Percentiles rank a stretch among this genome's conserved stretches.
phyloP scores from a whole-genome alignment of 345 rosid species.

The Bretschneidera sinensis region DNA sequence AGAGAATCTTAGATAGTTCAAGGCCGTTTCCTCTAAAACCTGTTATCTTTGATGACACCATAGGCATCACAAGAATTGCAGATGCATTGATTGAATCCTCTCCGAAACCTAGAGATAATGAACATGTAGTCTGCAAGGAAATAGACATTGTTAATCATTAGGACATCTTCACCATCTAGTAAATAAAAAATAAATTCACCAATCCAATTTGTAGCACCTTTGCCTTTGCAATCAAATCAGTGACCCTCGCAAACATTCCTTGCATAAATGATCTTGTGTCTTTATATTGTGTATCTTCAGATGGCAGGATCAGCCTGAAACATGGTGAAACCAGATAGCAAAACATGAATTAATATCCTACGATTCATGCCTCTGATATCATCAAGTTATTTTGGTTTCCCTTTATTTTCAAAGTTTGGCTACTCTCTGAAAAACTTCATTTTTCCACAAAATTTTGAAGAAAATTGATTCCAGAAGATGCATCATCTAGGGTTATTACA shows the following conservation, averaged over 20 bases:
- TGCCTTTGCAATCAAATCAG: conserved; percentile 58
- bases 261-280: conserved; percentile 57
- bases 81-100: conserved; percentile 97
- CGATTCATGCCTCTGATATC: no score
- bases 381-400: not conserved
- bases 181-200: not conserved
- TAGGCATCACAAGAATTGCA: conserved; percentile 92
- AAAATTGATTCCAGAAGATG: no score
- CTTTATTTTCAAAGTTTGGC: not conserved
- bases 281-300: conserved; percentile 51
- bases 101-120: conserved; percentile 63
- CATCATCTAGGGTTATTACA: not conserved
- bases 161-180: not conserved
- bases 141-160: not conserved
- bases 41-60: conserved; percentile 90
- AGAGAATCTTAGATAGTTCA: conserved; percentile 57
- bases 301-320: conserved; percentile 49
- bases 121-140: conserved; percentile 61
- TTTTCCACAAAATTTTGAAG: no score
- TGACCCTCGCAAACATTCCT: conserved; percentile 45
- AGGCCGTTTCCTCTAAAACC: conserved; percentile 74
- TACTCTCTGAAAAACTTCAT: not conserved
- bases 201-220: conserved; percentile 48
- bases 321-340: not conserved
- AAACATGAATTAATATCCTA: not conserved